Evolutionary conservation across 2,329 filamentous ascomycete species (phyloP), one percentile per base, ranked within the genome.

Genomic region (Venturia nashicola): DNA sequence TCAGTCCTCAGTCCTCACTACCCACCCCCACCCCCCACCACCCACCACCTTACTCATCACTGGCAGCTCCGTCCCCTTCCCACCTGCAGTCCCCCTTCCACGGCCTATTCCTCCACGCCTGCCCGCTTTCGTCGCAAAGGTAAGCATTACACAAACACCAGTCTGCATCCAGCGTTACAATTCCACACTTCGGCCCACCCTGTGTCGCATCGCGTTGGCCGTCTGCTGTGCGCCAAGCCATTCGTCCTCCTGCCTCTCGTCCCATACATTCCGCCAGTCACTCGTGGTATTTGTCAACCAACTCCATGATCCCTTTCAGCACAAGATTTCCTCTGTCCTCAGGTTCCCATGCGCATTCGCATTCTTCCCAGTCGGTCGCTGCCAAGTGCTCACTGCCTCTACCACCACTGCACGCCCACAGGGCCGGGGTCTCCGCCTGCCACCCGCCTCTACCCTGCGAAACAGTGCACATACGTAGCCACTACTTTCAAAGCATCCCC

Each of bases 381-480:
- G 23, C n/a, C n/a, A n/a, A n/a, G n/a, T n/a, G n/a, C 20, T 16
- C 48, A 34, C 23, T 54, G 4, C 48, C 23, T 3, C n/a, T 9
- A 16, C n/a, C n/a, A 46, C 6, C n/a, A 11, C 44, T 46, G 8
- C 23, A 18, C 6, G 20, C 54, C 32, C 11, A 59, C 55, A 59
- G 14, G 7, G 59, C 59, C 36, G 34, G 20, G 36, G 59, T 42
- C 59, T 60, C 20, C n/a, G 36, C 39, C 59, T 60, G 59, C n/a
- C 59, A 42, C 59, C 36, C 36, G 59, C 59, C n/a, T 9, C 43
- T 2, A n/a, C 42, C 59, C 39, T 60, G 51, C 51, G 51, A 57
- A 57, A 57, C 51, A 57, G 51, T 57, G 51, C 51, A 57, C 51
- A 57, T 27, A 57, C 51, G 51, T 36, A 57, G 51, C 32, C 51